Conservation (phyloP, 352 stramenopile species). For the Globisporangium barbulae region DNA sequence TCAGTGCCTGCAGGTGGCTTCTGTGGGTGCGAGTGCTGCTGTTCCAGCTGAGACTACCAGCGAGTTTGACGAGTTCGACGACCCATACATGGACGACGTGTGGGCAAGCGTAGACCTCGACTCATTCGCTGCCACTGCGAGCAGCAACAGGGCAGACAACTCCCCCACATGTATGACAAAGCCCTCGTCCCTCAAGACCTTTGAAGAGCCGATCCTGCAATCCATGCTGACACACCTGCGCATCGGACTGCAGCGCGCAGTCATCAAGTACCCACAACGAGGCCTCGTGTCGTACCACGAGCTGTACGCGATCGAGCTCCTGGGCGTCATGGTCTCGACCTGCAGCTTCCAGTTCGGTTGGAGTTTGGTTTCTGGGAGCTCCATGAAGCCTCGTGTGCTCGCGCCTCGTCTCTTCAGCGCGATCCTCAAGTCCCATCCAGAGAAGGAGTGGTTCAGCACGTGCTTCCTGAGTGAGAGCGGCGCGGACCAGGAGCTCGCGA, state of each 20-base stretch:
- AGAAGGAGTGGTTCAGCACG: slow-evolving; percentile 67
- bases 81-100: slow-evolving; percentile 30
- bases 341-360: slow-evolving; percentile 64
- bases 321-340: slow-evolving; percentile 56
- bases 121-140: slow-evolving; percentile 8
- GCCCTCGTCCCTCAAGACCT: slow-evolving; percentile 20
- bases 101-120: slow-evolving; percentile 48
- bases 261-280: slow-evolving; percentile 44
- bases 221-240: slow-evolving; percentile 35
- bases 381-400: slow-evolving; percentile 48
- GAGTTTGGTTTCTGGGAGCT: slow-evolving; percentile 34
- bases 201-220: slow-evolving; percentile 25
- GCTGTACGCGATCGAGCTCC: slow-evolving; percentile 63
- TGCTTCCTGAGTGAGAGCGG: slow-evolving; percentile 56
- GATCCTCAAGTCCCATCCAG: slow-evolving; percentile 49
- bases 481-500: slow-evolving; percentile 51
- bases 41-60: not conserved
- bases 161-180: not conserved
- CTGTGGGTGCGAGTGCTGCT: not conserved
- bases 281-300: slow-evolving; percentile 37
- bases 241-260: slow-evolving; percentile 43
- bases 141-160: slow-evolving; percentile 1
- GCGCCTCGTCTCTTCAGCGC: slow-evolving; percentile 53
- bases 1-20: slow-evolving; percentile 19
- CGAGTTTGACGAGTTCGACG: slow-evolving; percentile 51